Base-by-base conservation (phyloP, 768 basidiomycete genomes). In the Collybia mongolica region DNA sequence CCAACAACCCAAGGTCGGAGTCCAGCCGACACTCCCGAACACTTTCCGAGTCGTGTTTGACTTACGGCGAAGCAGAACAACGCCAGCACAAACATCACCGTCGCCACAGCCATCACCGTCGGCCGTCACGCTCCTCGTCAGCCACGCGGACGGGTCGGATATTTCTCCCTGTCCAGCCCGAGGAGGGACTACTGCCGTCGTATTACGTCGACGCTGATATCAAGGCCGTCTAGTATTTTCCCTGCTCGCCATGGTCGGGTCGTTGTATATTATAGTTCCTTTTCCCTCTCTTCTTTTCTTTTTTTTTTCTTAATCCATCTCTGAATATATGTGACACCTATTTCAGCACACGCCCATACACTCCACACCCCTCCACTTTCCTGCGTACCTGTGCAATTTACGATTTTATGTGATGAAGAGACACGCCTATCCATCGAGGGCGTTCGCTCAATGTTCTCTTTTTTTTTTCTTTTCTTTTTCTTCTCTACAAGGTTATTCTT, bases 131-230 rank as follows among this genome's bases (percentile, higher is more conserved):
- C 22, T 63, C 60, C 1, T 58, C 56, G 12, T 62, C 60, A 36
- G 52, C 56, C 7, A 53, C 54, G 45, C 60, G 61, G 55, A 69
- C 72, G 15, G 74, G 77, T 7, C 64, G 61, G 40, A 78, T 78
- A 49, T 66, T 68, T 43, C 65, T 82, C 47, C 74, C 80, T 38
- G 69, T 79, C 7, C 51, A 54, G 19, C 67, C 72, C 3, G 74
- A 72, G 39, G 81, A 82, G 49, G 76, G 74, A 3, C 56, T 81
- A 48, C 56, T 79, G 44, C 71, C 73, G 20, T 49, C 54, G 22
- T 68, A 64, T 14, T 57, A 60, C 51, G 53, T 53, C 19, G 42
- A 60, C 23, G 55, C 57, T 38, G 62, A 50, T 29, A 44, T 58
- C 26, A 59, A 55, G 42, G 56, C 53, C 36, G 8, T 8, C 40